These are phyloP conservation scores for Cryptosporidium baileyi DNA, from an alignment of 169 alveolate genomes.

Conservation along the genomic window DNA sequence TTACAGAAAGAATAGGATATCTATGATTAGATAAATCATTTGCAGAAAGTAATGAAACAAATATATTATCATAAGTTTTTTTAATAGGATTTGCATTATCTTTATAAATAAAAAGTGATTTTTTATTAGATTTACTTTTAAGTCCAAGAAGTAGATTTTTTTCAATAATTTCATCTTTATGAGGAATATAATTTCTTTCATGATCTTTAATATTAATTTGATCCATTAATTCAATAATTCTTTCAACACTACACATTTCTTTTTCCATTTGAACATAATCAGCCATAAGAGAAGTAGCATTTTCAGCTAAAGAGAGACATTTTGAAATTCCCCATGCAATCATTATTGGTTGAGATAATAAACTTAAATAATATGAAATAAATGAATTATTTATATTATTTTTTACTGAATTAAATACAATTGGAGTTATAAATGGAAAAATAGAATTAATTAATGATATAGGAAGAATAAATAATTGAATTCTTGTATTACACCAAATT, in stretches of 20 bases:
- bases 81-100: neutral
- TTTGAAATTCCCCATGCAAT: slow-evolving; percentile 66
- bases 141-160: neutral
- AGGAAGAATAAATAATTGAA: slow-evolving; percentile 58
- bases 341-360: slow-evolving; percentile 38
- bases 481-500: slow-evolving; percentile 63
- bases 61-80: slow-evolving; percentile 20
- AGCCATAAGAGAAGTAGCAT: slow-evolving; percentile 41
- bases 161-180: slow-evolving; percentile 6
- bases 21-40: slow-evolving; percentile 13
- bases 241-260: slow-evolving; percentile 66
- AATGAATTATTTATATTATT: neutral
- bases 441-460: slow-evolving; percentile 23
- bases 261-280: slow-evolving; percentile 50
- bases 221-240: neutral
- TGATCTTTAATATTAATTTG: neutral
- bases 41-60: slow-evolving; percentile 8
- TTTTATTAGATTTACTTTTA: neutral
- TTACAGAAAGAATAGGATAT: slow-evolving; percentile 11
- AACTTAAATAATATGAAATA: neutral
- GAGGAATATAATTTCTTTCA: neutral
- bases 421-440: slow-evolving; percentile 35
- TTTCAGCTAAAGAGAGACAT: slow-evolving; percentile 62
- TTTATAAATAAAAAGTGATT: neutral
- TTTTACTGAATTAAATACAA: neutral